These are phyloP conservation scores for Allium sativum DNA, from an alignment of 106 monocot genomes.

Conservation along the genomic window DNA sequence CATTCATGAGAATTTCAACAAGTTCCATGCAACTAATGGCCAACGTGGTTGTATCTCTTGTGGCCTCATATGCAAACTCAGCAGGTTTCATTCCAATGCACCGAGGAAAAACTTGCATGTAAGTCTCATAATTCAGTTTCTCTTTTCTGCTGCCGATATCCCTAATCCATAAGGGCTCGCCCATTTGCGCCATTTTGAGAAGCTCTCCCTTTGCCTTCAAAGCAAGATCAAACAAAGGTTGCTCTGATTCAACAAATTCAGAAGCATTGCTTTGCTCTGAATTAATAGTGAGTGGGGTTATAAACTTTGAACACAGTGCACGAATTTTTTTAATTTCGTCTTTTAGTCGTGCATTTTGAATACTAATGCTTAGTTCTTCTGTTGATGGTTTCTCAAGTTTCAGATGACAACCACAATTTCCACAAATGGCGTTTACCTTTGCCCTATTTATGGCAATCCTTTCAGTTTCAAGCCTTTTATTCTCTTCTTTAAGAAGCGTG, in stretches of 20 bases:
- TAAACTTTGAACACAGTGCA: conserved; percentile 44
- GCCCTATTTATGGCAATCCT: conserved; percentile 47
- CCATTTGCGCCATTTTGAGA: conserved; percentile 49
- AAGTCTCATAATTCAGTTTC: conserved; percentile 42
- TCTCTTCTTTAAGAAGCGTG: conserved; percentile 56
- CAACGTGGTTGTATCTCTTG: conserved; percentile 47
- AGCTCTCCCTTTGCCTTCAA: conserved; percentile 68
- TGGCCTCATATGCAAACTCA: conserved; percentile 49
- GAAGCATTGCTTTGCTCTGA: conserved; percentile 9
- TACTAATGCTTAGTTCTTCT: conserved; percentile 58
- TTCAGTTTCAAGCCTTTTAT: conserved; percentile 62
- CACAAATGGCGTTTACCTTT: conserved; percentile 59
- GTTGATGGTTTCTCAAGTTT: conserved; percentile 39
- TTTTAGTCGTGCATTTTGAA: conserved; percentile 70
- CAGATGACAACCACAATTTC: conserved; percentile 35
- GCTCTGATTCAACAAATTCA: conserved; percentile 23
- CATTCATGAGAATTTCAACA: conserved; percentile 68
- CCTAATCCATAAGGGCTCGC: conserved; percentile 49
- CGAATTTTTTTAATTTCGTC: conserved; percentile 64
- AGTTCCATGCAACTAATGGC: conserved; percentile 61
- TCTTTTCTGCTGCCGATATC: conserved; percentile 19
- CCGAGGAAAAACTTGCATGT: conserved; percentile 29
- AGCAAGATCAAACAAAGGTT: conserved; percentile 46
- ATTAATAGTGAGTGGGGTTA: conserved; percentile 34
- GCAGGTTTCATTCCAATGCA: conserved; percentile 31